Base-by-base conservation (phyloP, 139 green algal genomes). In the Chlamydomonas urium region DNA sequence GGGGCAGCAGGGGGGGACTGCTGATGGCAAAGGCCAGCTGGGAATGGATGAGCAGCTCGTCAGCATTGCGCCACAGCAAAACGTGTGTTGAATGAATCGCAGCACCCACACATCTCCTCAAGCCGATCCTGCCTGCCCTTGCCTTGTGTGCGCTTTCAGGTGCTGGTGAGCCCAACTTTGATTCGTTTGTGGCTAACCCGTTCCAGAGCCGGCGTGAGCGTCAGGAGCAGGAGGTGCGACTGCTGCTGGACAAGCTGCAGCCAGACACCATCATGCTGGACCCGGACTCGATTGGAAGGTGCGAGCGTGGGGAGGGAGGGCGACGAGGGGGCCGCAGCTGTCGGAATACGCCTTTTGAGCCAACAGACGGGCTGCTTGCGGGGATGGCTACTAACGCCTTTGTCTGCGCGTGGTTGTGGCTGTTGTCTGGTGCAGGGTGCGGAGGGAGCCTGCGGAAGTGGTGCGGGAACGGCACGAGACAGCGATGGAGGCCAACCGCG, bases 231-330 rank as follows among this genome's bases (percentile, higher is more conserved):
- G 96, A 99, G 82, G 91, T 99, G 35, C 78, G 57, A 35, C 56
- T 82, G 70, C 87, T 99, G 80, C 81, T 99, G 71, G 96, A 98
- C 83, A 99, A 99, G 88, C 85, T 99, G 77, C 91, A 94, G 76
- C 92, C 95, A 0, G 90, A 94, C 31, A 97, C 92, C 73, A 99
- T 99, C 69, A 79, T 93, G 68, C 80, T 99, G 66, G 92, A 99
- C 72, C 93, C 96, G 1, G 77, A 88, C 34, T 62, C 68, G 29
- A 88, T 99, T 19, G 93, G 45, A 71, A 82, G 77, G 82, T 94
- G 50, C 57, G 45, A n/a, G n/a, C 24, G 24, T 34, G 23, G 21
- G 23, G 23, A 4, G 19, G 21, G 50, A 17, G 21, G 50, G 8
- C 21, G 19, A 31, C 24, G 8, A 61, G 4, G 4, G 50, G 8